Evolutionary conservation across 257 asterid species (phyloP).

Genomic region (Dorcoceras hygrometricum): DNA sequence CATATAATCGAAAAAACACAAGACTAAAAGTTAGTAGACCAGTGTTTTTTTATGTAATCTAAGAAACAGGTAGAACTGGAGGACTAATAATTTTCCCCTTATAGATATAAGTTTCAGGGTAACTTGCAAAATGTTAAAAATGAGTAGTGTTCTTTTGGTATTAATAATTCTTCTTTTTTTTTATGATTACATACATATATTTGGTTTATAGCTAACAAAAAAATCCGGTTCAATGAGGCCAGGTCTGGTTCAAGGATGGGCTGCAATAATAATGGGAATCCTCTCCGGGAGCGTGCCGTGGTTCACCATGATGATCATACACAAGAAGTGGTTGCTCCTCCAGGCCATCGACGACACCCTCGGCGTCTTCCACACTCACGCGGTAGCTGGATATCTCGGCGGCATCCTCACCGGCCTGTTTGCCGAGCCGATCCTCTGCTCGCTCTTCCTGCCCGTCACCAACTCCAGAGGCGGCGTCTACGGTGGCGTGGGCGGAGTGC

Average conservation of each 20-base stretch:
- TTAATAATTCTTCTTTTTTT: too few species aligned
- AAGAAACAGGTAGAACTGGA: too few species aligned
- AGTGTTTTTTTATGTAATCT: too few species aligned
- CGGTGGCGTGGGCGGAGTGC: constrained; percentile 56
- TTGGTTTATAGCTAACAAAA: neutral
- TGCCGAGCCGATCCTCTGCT: constrained; percentile 55
- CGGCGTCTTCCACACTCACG: constrained; percentile 70
- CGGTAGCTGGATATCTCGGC: constrained; percentile 62
- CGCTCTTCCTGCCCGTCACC: constrained; percentile 55
- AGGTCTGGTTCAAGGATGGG: constrained; percentile 74
- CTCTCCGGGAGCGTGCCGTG: constrained; percentile 69
- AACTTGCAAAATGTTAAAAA: too few species aligned
- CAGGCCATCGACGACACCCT: constrained; percentile 67
- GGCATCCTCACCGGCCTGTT: constrained; percentile 62
- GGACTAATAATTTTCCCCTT: too few species aligned
- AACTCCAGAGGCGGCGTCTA: constrained; percentile 57
- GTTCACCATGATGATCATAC: constrained; percentile 70
- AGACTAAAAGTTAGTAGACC: too few species aligned
- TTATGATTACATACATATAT: too few species aligned
- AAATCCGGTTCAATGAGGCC: neutral
- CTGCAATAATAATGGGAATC: constrained; percentile 61
- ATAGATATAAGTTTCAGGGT: too few species aligned
- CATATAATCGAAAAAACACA: too few species aligned
- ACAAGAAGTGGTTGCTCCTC: constrained; percentile 53
- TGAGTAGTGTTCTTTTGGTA: too few species aligned